Percentiles rank a stretch among this genome's conserved stretches.
Conservation (phyloP, 805 yeast genomes). For the Candida krabiensis region DNA sequence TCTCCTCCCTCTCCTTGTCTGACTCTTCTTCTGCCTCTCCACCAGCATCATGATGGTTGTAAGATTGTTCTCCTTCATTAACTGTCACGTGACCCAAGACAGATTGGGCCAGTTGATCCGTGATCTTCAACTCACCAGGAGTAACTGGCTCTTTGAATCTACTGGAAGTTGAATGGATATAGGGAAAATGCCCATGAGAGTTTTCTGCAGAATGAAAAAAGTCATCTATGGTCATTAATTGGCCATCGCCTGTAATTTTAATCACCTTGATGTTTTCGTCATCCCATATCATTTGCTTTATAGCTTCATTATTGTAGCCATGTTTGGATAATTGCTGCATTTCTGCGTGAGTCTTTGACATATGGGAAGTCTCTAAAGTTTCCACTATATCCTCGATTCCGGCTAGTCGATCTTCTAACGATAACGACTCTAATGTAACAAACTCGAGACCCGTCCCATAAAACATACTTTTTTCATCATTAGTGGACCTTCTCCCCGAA, state of each 20-base stretch:
- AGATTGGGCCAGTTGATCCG: slow-evolving; percentile 28
- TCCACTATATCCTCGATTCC: not conserved
- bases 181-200: not conserved
- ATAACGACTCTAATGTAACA: slow-evolving; percentile 28
- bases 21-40: not conserved
- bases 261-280: slow-evolving; percentile 33
- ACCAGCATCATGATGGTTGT: slow-evolving; percentile 2
- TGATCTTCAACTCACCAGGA: slow-evolving; percentile 17
- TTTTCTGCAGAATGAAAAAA: slow-evolving; percentile 12
- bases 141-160: slow-evolving; percentile 5
- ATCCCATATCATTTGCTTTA: slow-evolving; percentile 33
- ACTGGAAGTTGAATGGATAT: not conserved
- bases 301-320: slow-evolving; percentile 27
- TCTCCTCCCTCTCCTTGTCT: not conserved
- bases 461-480: slow-evolving; percentile 16
- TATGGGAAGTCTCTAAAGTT: not conserved
- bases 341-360: not conserved
- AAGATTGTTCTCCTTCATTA: not conserved
- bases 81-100: slow-evolving; percentile 22
- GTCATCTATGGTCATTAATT: slow-evolving; percentile 31
- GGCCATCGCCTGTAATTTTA: slow-evolving; percentile 27
- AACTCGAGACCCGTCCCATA: slow-evolving; percentile 34
- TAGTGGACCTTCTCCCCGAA: slow-evolving; percentile 4
- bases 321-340: slow-evolving; percentile 6
- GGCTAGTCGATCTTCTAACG: slow-evolving; percentile 20